Evolutionary conservation across 139 green algal genomes (phyloP).

Genomic region (Chlamydomonas schloesseri): DNA sequence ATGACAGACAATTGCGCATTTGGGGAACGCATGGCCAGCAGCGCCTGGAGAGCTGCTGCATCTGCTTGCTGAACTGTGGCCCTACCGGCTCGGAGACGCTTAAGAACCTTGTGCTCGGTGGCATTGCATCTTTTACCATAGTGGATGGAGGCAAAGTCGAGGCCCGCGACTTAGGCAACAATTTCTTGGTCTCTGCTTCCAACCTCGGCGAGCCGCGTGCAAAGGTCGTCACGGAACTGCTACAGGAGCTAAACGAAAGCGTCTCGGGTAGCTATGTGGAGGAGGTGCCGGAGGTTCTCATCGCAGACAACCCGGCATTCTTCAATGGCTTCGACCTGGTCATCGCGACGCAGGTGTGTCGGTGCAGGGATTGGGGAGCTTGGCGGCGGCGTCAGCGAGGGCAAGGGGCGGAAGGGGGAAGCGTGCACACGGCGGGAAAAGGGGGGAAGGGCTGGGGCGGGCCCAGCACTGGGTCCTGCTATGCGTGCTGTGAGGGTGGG

Average conservation of each 20-base stretch:
- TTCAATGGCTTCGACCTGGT: conserved; percentile 91
- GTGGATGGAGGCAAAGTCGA: conserved; percentile 87
- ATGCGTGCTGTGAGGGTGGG: too few relatives aligned
- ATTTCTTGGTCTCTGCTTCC: conserved; percentile 86
- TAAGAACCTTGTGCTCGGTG: conserved; percentile 98
- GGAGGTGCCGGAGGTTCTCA: conserved; percentile 78
- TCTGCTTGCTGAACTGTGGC: conserved; percentile 75
- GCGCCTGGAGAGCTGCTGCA: conserved; percentile 68
- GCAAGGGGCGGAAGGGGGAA: too few relatives aligned
- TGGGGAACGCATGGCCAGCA: conserved; percentile 91
- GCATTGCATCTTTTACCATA: conserved; percentile 95
- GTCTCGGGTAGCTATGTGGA: conserved; percentile 89
- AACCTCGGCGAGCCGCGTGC: conserved; percentile 79
- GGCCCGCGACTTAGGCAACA: conserved; percentile 92
- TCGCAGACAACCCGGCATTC: conserved; percentile 85
- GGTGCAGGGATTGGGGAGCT: too few relatives aligned
- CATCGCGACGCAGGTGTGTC: conserved; percentile 88
- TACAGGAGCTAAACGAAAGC: conserved; percentile 94
- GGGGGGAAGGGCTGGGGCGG: too few relatives aligned
- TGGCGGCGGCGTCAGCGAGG: too few relatives aligned
- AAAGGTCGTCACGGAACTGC: conserved; percentile 76
- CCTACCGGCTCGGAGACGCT: conserved; percentile 91
- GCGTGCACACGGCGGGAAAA: too few relatives aligned
- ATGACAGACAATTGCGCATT: conserved; percentile 91
- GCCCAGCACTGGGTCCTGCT: too few relatives aligned